Base-by-base conservation (phyloP, 352 stramenopile species). In the Detonula confervacea region DNA sequence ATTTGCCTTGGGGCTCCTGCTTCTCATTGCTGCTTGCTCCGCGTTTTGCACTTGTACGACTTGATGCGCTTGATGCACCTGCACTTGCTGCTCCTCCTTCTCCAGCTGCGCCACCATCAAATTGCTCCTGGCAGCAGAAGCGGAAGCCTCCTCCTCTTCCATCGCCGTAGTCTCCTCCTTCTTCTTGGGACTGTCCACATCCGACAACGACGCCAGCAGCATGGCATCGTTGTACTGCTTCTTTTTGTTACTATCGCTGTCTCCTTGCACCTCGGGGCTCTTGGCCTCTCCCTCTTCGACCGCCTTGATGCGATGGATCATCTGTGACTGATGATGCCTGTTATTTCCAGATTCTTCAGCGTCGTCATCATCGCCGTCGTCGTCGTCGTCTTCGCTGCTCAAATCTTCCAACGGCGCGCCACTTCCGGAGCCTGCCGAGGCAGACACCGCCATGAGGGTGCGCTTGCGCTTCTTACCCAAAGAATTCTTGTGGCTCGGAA, bases 141-240 rank as follows among this genome's bases (percentile, higher is more conserved):
- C 6, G 7, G 39, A 9, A 49, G 39, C 3, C 18, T 49, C 5
- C 18, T 49, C n/a, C n/a, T n/a, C n/a, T n/a, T n/a, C n/a, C n/a
- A n/a, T n/a, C n/a, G n/a, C 39, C 39, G 18, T 42, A 11, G 22
- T 37, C 25, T 65, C 55, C 24, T 69, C 56, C 29, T 46, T 22
- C 16, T 37, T 79, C 29, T 67, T 63, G 22, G 62, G 72, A 56
- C 33, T 52, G 12, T 69, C 65, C 5, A 74, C 71, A 64, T 85
- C 71, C 14, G 67, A 83, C 14, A 86, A 39, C 7, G 49, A 72
- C 0, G 79, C 79, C n/a, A 86, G 47, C n/a, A 86, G 60, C 52
- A 86, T 70, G 6, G 79, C 79, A 73, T 86, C 79, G 30, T 56
- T 54, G 51, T 83, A 80, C 11, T 44, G 61, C 33, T 66, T 55